Conservation (phyloP, 164 flowering plant species). For the Aristolochia contorta region DNA sequence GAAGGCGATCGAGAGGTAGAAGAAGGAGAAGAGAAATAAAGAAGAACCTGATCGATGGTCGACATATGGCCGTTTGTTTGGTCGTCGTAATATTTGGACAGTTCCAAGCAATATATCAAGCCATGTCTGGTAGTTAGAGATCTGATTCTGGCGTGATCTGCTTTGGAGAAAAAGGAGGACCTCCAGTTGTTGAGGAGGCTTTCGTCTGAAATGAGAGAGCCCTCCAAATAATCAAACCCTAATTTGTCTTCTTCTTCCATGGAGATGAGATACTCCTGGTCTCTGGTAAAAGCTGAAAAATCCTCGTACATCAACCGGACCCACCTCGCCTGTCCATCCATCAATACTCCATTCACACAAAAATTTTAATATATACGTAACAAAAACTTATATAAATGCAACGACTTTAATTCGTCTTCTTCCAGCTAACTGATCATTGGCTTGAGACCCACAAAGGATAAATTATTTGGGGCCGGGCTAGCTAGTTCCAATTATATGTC, state of each 20-base stretch:
- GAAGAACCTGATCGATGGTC: conserved; percentile 35
- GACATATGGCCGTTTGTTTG: conserved; percentile 12
- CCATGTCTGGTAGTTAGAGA: conserved; percentile 31
- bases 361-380: too few relatives aligned
- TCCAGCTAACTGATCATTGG: too few relatives aligned
- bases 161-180: conserved; percentile 39
- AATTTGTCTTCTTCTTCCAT: conserved; percentile 9
- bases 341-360: too few relatives aligned
- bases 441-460: background rate
- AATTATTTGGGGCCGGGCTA: background rate
- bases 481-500: too few relatives aligned
- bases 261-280: conserved; percentile 62
- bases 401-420: too few relatives aligned
- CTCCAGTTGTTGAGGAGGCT: conserved; percentile 57
- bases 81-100: conserved; percentile 54
- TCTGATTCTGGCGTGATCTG: conserved; percentile 27
- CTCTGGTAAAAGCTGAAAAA: conserved; percentile 47
- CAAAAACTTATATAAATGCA: background rate
- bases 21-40: background rate
- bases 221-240: conserved; percentile 65
- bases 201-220: conserved; percentile 29
- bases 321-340: conserved; percentile 57
- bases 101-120: conserved; percentile 62
- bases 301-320: conserved; percentile 53
- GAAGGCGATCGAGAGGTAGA: too few relatives aligned